phyloP scores from a whole-genome alignment of 768 basidiomycete genomes.

The Boletus fagicola region DNA sequence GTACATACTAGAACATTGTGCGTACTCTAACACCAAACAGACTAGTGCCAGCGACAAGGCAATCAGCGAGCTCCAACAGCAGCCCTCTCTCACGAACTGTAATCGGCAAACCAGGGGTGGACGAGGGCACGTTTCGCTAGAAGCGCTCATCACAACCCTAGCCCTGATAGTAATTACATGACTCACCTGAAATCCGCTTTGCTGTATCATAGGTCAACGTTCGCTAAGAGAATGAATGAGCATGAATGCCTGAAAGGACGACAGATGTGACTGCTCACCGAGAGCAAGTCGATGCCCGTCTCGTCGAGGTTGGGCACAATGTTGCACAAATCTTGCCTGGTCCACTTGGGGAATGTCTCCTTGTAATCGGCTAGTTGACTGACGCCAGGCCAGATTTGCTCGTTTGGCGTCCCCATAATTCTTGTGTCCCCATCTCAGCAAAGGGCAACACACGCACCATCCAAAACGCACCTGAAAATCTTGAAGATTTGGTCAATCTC shows the following conservation, averaged over 20 bases:
- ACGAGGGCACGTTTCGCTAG: conserved; percentile 57
- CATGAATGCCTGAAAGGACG: background rate
- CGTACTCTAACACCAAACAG: conserved; percentile 20
- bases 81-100: conserved; percentile 33
- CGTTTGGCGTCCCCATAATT: conserved; percentile 90
- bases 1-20: conserved; percentile 26
- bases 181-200: conserved; percentile 85
- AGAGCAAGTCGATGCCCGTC: conserved; percentile 75
- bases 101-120: conserved; percentile 53
- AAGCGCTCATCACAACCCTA: conserved; percentile 1
- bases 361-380: conserved; percentile 91
- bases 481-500: conserved; percentile 99
- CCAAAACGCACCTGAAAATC: conserved; percentile 78
- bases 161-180: background rate
- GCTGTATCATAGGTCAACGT: conserved; percentile 86
- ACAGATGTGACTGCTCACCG: conserved; percentile 40
- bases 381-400: conserved; percentile 90
- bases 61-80: background rate
- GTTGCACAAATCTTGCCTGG: conserved; percentile 63
- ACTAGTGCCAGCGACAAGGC: conserved; percentile 4
- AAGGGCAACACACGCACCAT: background rate
- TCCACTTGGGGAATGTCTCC: conserved; percentile 95
- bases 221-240: conserved; percentile 37
- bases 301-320: conserved; percentile 72
- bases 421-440: conserved; percentile 41